phyloP scores from a whole-genome alignment of 1,139 yeast species.

The Diutina rugosa region DNA sequence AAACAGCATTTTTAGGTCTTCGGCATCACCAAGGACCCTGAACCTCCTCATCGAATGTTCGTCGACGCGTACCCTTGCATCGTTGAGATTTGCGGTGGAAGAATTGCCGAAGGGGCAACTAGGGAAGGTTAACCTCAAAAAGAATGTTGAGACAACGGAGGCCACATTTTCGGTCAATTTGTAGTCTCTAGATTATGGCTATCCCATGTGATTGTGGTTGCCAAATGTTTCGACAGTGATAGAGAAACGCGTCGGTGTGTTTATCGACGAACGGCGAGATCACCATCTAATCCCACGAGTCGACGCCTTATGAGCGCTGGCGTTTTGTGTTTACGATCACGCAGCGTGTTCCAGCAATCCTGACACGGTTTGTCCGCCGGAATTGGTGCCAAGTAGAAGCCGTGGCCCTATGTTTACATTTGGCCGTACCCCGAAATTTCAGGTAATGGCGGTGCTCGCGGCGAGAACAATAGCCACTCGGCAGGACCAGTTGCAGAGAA shows the following conservation, averaged over 20 bases:
- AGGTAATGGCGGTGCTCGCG: not conserved
- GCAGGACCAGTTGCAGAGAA: not conserved
- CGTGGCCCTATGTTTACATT: not conserved
- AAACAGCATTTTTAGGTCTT: not conserved
- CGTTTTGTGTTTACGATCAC: not conserved
- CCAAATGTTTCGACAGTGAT: no score
- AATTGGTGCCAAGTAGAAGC: not conserved
- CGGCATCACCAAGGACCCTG: not conserved
- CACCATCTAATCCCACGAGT: no score
- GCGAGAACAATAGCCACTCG: not conserved
- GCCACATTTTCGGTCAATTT: no score
- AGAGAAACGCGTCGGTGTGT: no score
- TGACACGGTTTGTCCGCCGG: not conserved
- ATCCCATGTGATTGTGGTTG: no score
- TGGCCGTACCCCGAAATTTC: not conserved
- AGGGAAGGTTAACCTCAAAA: no score
- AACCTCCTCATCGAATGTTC: not conserved
- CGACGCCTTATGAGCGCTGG: not conserved
- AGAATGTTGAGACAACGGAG: no score
- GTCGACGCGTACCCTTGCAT: not conserved
- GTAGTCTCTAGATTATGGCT: no score
- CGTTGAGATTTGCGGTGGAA: not conserved
- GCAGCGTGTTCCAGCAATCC: not conserved
- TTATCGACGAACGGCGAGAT: no score
- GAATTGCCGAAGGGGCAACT: not conserved